Evolutionary conservation across 768 basidiomycete genomes (phyloP).

Genomic region (Paxillus rubicundulus): DNA sequence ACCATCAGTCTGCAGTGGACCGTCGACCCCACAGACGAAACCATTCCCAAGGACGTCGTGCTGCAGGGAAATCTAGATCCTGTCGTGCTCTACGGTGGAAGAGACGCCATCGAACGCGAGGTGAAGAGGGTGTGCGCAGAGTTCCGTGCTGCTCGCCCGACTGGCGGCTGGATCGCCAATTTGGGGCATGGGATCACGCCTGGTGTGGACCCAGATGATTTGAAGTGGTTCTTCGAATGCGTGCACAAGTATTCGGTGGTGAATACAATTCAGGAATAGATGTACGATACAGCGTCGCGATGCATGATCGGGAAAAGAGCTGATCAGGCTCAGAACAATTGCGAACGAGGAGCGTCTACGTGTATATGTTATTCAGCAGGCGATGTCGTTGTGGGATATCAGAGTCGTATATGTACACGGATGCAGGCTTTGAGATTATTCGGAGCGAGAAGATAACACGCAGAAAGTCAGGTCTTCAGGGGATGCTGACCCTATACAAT

Average conservation of each 20-base stretch:
- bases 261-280: background rate
- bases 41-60: slow-evolving; percentile 61
- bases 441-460: background rate
- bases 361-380: background rate
- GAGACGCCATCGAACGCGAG: slow-evolving; percentile 79
- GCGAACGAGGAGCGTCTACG: background rate
- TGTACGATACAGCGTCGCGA: background rate
- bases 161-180: slow-evolving; percentile 92
- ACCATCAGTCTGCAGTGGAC: slow-evolving; percentile 92
- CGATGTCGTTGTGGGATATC: background rate
- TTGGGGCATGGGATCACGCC: slow-evolving; percentile 98
- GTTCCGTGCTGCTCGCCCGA: slow-evolving; percentile 55
- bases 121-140: slow-evolving; percentile 79
- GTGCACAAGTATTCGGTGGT: slow-evolving; percentile 73
- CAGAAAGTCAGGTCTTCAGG: background rate
- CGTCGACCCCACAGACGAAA: slow-evolving; percentile 63
- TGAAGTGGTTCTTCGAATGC: slow-evolving; percentile 89
- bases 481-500: slow-evolving; percentile 30
- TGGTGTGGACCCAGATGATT: slow-evolving; percentile 89
- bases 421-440: background rate
- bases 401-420: slow-evolving; percentile 20
- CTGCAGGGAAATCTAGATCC: slow-evolving; percentile 97
- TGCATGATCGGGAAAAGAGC: background rate
- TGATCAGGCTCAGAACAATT: background rate
- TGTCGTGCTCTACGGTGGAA: slow-evolving; percentile 78